Base-by-base conservation (phyloP, 1,139 yeast genomes). In the Lizanozyma gosingica region DNA sequence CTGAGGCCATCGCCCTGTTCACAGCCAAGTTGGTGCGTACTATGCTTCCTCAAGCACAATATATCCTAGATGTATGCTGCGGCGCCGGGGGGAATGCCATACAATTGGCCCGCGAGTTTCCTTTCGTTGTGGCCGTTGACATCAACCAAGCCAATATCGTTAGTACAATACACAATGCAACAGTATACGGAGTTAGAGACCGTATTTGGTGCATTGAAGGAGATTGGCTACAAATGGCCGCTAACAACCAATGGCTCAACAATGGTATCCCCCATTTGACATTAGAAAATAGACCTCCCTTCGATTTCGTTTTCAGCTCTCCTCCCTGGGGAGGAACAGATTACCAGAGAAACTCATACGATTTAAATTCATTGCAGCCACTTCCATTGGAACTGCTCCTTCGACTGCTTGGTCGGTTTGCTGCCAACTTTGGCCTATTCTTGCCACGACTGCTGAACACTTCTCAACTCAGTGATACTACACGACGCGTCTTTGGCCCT, bases 281-380 rank as follows among this genome's bases (percentile, higher is more conserved):
- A 4, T 67, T 69, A 1, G 45, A 50, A 33, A 39, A 45, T 14
- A 43, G 42, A n/a, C 39, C 49, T n/a, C 59, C 63, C 2, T 69
- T 80, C 35, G 94, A 84, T 51, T 71, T 85, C 37, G 69, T 83
- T 4, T 90, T 87, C 60, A 73, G 81, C 17, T 86, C 96, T 4
- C 97, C 97, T 1, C 97, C 97, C 0, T 92, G 98, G 98, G 97
- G 97, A 14, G 98, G 98, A 0, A 87, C 94, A 0, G 57, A 63
- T 3, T 92, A 90, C 59, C 60, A 64, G 33, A 52, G 11, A 16
- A 45, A 45, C 16, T 41, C 40, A 15, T 48, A 48, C 37, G 53
- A 52, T 37, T 42, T 54, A 15, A 36, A 43, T 40, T 17, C 48
- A 37, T 57, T 67, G 72, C 54, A 62, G 40, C 90, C 94, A 2